Conservation (phyloP, 257 asterid genomes). For the Apocynum venetum region DNA sequence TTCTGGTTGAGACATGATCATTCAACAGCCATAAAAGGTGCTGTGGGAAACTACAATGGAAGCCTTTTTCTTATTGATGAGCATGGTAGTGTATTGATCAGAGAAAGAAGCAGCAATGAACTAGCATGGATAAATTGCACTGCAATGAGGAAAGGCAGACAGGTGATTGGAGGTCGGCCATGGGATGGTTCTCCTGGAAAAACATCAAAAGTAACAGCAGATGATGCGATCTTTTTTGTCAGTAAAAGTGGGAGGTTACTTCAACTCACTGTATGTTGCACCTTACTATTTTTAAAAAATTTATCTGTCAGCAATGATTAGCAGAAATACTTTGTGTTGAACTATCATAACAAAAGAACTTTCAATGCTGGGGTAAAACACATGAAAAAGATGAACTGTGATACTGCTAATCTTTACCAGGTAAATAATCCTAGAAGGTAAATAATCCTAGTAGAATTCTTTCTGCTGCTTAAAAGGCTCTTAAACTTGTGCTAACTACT, state of each 20-base stretch:
- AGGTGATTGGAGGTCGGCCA: slow-evolving; percentile 69
- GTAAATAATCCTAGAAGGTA: background rate
- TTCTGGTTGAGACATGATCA: slow-evolving; percentile 79
- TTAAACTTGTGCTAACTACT: background rate
- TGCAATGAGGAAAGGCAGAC: slow-evolving; percentile 65
- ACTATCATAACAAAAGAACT: too few relatives aligned
- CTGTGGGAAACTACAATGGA: slow-evolving; percentile 71
- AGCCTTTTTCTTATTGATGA: slow-evolving; percentile 73
- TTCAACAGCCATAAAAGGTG: slow-evolving; percentile 49
- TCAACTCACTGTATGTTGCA: slow-evolving; percentile 58
- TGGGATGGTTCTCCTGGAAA: slow-evolving; percentile 66
- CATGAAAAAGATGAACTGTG: background rate
- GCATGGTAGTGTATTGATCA: slow-evolving; percentile 58
- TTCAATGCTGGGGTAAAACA: background rate
- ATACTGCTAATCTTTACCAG: background rate
- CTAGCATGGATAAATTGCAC: slow-evolving; percentile 79
- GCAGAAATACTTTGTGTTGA: background rate
- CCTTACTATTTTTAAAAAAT: background rate
- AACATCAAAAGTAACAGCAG: slow-evolving; percentile 39
- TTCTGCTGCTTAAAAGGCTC: background rate
- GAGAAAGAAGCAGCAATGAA: slow-evolving; percentile 58
- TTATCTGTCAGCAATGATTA: background rate
- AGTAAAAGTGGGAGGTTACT: slow-evolving; percentile 64
- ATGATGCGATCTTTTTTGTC: slow-evolving; percentile 67
- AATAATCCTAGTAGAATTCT: background rate